Evolutionary conservation across 441 rosid species (phyloP), one percentile per base, ranked within the genome.

Genomic region (Bruguiera hainesii): DNA sequence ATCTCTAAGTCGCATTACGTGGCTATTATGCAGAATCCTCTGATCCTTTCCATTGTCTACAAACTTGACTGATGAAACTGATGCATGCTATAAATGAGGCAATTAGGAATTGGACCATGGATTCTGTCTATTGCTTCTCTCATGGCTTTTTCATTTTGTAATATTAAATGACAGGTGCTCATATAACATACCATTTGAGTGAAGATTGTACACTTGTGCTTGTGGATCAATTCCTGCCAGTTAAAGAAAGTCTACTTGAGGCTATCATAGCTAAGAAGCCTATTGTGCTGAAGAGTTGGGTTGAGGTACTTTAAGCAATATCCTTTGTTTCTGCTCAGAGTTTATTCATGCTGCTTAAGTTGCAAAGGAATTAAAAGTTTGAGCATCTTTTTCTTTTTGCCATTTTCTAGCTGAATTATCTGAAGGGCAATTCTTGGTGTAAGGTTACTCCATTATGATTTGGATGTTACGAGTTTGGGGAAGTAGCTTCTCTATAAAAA

Each of bases 121-220:
- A 20, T 53, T 21, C 15, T 53, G 21, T 10, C 58, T 23, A 53
- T 53, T 53, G 58, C 23, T 53, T 53, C 58, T 23, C 18, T 23
- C 6, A 3, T 8, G 58, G 1, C 13, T 21, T 53, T 6, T 10
- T 53, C 5, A 20, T 53, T 26, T 3, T 26, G 5, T 53, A 53
- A 20, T 5, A 19, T 9, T 20, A n/a, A 68, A 57, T 30, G 61
- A 61, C 37, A 94, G 96, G 98, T 76, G 97, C 92, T 77, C 66
- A n/a, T 74, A 67, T 72, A 56, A 75, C 82, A 63, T 70, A 64
- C 62, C 71, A 71, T 21, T 77, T 81, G 71, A 76, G 63, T 67
- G 82, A 83, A 46, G 95, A 88, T 71, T 91, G 95, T 81, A 91
- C 96, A 0, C 96, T 91, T 79, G 83, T 94, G 65, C 78, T 94